Percentiles rank a stretch among this genome's conserved stretches.
These are phyloP conservation scores for Kodamaea jinghongensis DNA, from an alignment of 805 yeast genomes.

Conservation along the genomic window DNA sequence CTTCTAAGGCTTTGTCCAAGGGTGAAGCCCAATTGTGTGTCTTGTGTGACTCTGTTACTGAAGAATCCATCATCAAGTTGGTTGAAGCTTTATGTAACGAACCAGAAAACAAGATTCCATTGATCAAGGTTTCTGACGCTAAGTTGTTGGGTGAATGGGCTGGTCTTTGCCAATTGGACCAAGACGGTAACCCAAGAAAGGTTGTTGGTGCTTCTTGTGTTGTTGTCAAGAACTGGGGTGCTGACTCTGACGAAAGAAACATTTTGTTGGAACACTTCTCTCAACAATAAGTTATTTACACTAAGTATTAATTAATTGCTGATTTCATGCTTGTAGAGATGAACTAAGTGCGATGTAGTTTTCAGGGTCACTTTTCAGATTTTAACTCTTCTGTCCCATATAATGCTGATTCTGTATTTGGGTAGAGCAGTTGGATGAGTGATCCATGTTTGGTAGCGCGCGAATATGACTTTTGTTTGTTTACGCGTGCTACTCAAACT, in stretches of 20 bases:
- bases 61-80: slow-evolving; percentile 92
- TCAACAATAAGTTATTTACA: slow-evolving; percentile 58
- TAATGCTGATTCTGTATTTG: no score
- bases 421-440: no score
- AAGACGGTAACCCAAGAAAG: slow-evolving; percentile 99
- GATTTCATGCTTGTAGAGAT: no score
- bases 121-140: slow-evolving; percentile 99
- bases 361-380: no score
- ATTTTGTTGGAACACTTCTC: slow-evolving; percentile 95
- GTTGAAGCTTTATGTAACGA: slow-evolving; percentile 99
- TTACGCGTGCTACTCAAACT: not conserved
- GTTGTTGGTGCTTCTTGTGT: slow-evolving; percentile 99
- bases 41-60: slow-evolving; percentile 97
- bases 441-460: no score
- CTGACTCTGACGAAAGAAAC: slow-evolving; percentile 95
- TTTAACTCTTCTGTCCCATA: no score
- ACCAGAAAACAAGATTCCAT: slow-evolving; percentile 93
- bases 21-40: slow-evolving; percentile 98
- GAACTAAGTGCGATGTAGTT: no score
- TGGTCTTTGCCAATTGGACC: slow-evolving; percentile 98
- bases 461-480: not conserved
- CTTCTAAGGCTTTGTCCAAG: slow-evolving; percentile 96
- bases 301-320: not conserved
- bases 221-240: slow-evolving; percentile 99
- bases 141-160: slow-evolving; percentile 99